Base-by-base conservation (phyloP, 2,329 filamentous ascomycete genomes). In the Aspergillus nomiae region DNA sequence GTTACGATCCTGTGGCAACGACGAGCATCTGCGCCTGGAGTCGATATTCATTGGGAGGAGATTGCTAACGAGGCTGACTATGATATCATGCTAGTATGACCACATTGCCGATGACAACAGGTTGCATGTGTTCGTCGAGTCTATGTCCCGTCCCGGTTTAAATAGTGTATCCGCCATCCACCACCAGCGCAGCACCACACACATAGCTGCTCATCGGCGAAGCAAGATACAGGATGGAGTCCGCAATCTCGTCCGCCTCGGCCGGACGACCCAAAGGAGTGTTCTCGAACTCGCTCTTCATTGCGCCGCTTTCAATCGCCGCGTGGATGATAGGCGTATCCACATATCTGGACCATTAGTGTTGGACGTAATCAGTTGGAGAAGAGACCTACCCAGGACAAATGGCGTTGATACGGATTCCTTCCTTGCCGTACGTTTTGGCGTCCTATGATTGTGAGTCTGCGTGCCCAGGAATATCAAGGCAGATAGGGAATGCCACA, bases 391-490 rank as follows among this genome's bases (percentile, higher is more conserved):
- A 78, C 70, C 81, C 84, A 0, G 86, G 86, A 63, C 86, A 87
- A 6, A 88, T 82, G 2, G 84, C 85, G 69, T 88, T 89, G 73
- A 89, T 84, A 36, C 85, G 82, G 61, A 88, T 86, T 14, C 80
- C 81, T 34, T 79, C 67, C 2, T 76, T 70, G 0, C 81, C 84
- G 70, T 88, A 87, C 0, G 78, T 76, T 63, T 82, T 80, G 8
- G 82, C 85, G 34, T 73, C 71, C 70, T 73, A 32, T 41, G 14
- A 12, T 16, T 56, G 34, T 69, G 48, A 70, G 59, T 46, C 5
- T 16, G 32, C 6, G 16, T 12, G 8, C 53, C 28, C 32, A 14
- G 43, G 8, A 45, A 34, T 16, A 6, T 34, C n/a, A 11, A 32
- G 26, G 21, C 4, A 6, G 24, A 48, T 48, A 26, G 21, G 21